Base-by-base conservation (phyloP, 2,329 filamentous ascomycete genomes). In the Neofusicoccum umdonicola region DNA sequence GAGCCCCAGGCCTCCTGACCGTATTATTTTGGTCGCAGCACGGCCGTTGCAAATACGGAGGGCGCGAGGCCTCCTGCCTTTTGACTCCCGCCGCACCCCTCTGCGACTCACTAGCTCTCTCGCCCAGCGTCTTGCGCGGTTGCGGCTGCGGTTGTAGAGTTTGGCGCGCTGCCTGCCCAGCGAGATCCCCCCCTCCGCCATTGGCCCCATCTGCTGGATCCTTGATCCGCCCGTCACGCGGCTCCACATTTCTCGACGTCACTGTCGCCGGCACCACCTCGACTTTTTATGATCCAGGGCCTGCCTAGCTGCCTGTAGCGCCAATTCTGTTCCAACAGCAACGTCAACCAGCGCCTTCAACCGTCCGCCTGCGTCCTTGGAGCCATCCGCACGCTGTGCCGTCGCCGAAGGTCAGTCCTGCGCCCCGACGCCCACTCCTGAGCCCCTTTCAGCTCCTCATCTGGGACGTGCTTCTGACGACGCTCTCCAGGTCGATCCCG, bases 241-340 rank as follows among this genome's bases (percentile, higher is more conserved):
- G 62, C 62, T 64, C 62, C 62, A 64, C 62, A 50, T 31, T 64
- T 64, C 51, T 64, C 62, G 62, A 64, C 62, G 62, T 64, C 62
- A 64, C 62, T 17, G n/a, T 45, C 51, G 62, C 44, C 52, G 62
- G 17, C 31, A 60, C 42, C 56, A 47, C 42, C 19, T 60, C 56
- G 56, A 60, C 56, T 19, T 47, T 60, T 60, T 47, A 47, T 35
- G 37, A 47, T 42, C 22, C 42, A 15, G 22, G 39, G 17, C 42
- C 42, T n/a, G 17, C 56, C 27, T 39, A 60, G 17, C 56, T 47
- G n/a, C 17, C 15, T 22, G 41, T 45, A 47, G 41, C 56, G 27
- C 31, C 56, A 47, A 13, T 34, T 35, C 19, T 35, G 27, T 17
- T 37, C 56, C 41, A 60, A 39, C 56, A 37, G 9, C 56, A 35